phyloP scores from a whole-genome alignment of 1,139 yeast species.

The Yamadazyma atlantica region DNA sequence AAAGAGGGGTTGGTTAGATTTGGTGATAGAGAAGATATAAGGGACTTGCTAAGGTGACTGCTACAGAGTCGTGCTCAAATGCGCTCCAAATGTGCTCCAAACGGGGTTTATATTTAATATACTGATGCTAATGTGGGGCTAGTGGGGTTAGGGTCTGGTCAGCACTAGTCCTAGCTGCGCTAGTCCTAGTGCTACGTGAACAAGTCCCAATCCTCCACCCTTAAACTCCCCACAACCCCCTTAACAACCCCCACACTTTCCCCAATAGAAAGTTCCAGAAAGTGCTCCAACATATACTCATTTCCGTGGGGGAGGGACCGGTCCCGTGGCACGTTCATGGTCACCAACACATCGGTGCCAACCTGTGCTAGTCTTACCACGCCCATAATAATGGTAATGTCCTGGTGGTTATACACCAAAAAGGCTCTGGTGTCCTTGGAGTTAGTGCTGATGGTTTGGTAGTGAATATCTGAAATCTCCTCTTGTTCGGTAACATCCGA shows the following conservation, averaged over 20 bases:
- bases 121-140: too few species aligned
- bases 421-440: constrained; percentile 5
- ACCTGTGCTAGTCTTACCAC: constrained; percentile 51
- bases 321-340: constrained; percentile 54
- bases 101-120: too few species aligned
- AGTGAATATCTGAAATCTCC: constrained; percentile 8
- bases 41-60: too few species aligned
- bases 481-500: constrained; percentile 34
- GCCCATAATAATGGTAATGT: constrained; percentile 28
- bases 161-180: too few species aligned
- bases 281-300: constrained; percentile 9
- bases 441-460: constrained; percentile 1
- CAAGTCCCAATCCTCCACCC: constrained; percentile 42
- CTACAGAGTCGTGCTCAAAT: too few species aligned
- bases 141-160: too few species aligned
- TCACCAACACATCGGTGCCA: constrained; percentile 61
- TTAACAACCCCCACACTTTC: constrained; percentile 22
- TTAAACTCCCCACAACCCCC: constrained; percentile 18
- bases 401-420: constrained; percentile 1
- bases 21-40: too few species aligned
- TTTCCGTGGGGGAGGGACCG: neutral
- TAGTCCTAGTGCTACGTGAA: too few species aligned
- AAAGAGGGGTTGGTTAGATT: too few species aligned
- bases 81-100: too few species aligned
- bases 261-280: constrained; percentile 14